Evolutionary conservation across 495 filamentous ascomycete genomes (phyloP).

Genomic region (Pseudomonodictys pantanalensis): DNA sequence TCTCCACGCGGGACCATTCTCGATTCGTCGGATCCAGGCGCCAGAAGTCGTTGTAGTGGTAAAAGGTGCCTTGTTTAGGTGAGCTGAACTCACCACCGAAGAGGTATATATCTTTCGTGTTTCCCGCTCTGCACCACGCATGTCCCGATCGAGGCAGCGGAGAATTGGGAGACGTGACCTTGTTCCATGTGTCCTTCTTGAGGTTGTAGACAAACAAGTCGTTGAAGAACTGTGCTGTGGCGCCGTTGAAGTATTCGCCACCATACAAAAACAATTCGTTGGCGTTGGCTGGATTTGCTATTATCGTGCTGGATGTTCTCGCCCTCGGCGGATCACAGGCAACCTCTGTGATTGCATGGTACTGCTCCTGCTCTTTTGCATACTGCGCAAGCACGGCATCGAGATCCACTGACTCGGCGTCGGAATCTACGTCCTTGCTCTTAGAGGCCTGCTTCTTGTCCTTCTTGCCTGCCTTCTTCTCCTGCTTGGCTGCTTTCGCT

Average conservation of each 20-base stretch:
- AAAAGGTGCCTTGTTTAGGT: conserved; percentile 97
- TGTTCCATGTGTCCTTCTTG: conserved; percentile 81
- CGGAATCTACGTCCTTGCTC: conserved; percentile 63
- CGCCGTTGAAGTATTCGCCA: conserved; percentile 69
- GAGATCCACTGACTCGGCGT: conserved; percentile 88
- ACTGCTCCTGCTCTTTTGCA: conserved; percentile 73
- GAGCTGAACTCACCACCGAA: conserved; percentile 82
- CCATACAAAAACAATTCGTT: conserved; percentile 93
- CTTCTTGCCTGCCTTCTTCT: conserved; percentile 62
- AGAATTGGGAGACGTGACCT: conserved; percentile 84
- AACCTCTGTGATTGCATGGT: conserved; percentile 87
- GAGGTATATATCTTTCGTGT: conserved; percentile 79
- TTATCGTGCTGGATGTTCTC: conserved; percentile 71
- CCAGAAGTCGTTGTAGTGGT: conserved; percentile 99
- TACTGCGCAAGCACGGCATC: conserved; percentile 97
- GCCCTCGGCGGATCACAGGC: conserved; percentile 71
- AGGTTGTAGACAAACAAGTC: conserved; percentile 86
- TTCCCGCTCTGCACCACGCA: conserved; percentile 85
- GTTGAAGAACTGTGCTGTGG: conserved; percentile 62
- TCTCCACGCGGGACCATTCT: conserved; percentile 88
- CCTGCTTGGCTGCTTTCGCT: conserved; percentile 53
- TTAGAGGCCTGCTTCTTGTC: conserved; percentile 57
- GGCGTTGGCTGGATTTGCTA: conserved; percentile 77
- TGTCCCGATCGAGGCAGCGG: conserved; percentile 89
- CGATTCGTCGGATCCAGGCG: conserved; percentile 72